Percentiles rank a stretch among this genome's conserved stretches.
These are phyloP conservation scores for Penicillium crystallinum DNA, from an alignment of 495 filamentous ascomycete species.

Conservation along the genomic window DNA sequence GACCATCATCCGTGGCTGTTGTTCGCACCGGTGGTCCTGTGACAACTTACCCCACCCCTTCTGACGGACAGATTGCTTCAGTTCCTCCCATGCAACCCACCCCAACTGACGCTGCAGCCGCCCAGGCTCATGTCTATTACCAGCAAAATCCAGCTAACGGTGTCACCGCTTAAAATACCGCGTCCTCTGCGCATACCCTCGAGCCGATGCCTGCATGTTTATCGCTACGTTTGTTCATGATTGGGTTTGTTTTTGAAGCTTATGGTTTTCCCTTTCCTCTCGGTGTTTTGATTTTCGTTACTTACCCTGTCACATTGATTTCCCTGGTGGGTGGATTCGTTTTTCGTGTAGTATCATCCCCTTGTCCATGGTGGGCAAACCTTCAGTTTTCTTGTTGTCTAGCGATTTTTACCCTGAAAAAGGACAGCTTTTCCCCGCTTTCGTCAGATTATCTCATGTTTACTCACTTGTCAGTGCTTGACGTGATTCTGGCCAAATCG, in stretches of 20 bases:
- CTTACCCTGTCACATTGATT: slow-evolving; percentile 10
- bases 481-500: background rate
- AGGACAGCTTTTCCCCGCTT: background rate
- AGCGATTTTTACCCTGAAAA: slow-evolving; percentile 23
- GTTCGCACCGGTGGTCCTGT: slow-evolving; percentile 30
- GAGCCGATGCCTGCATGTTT: slow-evolving; percentile 2
- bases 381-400: slow-evolving; percentile 20
- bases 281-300: slow-evolving; percentile 4
- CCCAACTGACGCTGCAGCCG: slow-evolving; percentile 18
- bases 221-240: slow-evolving; percentile 11
- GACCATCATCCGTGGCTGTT: slow-evolving; percentile 43
- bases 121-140: slow-evolving; percentile 38
- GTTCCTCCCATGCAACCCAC: slow-evolving; percentile 11
- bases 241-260: slow-evolving; percentile 5
- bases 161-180: background rate
- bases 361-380: slow-evolving; percentile 12
- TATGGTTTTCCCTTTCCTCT: slow-evolving; percentile 1
- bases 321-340: slow-evolving; percentile 18
- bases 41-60: slow-evolving; percentile 10
- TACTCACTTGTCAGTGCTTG: background rate
- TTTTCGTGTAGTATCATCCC: slow-evolving; percentile 33
- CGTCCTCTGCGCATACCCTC: slow-evolving; percentile 6
- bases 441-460: background rate
- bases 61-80: slow-evolving; percentile 11
- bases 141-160: slow-evolving; percentile 37